Percentiles rank a stretch among this genome's conserved stretches.
These are phyloP conservation scores for Oropetium thomaeum DNA, from an alignment of 176 grass and related monocot genomes.

Conservation along the genomic window DNA sequence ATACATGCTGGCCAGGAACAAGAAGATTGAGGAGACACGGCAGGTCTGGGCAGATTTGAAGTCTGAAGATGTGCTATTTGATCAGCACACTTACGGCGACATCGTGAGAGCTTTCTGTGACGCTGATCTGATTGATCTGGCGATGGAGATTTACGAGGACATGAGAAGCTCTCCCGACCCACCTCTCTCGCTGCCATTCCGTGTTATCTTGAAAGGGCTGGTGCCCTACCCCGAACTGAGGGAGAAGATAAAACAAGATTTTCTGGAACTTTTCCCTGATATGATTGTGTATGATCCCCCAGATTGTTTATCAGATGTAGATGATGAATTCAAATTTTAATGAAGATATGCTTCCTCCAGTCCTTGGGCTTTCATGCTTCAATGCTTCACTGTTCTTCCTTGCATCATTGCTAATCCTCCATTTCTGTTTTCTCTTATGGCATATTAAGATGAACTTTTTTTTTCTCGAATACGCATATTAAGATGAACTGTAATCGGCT, in stretches of 20 bases:
- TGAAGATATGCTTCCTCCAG: neutral
- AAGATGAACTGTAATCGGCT: neutral
- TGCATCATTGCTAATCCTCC: neutral
- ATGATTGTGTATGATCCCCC: constrained; percentile 92
- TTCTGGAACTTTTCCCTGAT: constrained; percentile 74
- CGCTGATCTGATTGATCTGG: constrained; percentile 58
- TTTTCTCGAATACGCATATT: no score
- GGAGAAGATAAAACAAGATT: constrained; percentile 89
- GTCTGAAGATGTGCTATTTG: constrained; percentile 69
- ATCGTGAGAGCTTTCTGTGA: constrained; percentile 68
- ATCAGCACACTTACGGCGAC: constrained; percentile 82
- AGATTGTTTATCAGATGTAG: constrained; percentile 53
- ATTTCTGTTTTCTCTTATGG: neutral
- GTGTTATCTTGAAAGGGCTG: constrained; percentile 86
- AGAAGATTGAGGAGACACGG: constrained; percentile 61
- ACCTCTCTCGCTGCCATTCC: constrained; percentile 73
- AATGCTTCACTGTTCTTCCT: no score
- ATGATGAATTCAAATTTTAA: constrained; percentile 49
- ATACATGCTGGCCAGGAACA: constrained; percentile 80
- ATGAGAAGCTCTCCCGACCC: constrained; percentile 81
- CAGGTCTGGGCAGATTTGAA: constrained; percentile 69
- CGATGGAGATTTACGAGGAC: constrained; percentile 75
- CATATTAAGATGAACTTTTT: no score
- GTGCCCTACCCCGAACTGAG: constrained; percentile 68
- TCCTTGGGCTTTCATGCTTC: neutral